Conservation (phyloP, 352 stramenopile genomes). For the Globisporangium viniferum region DNA sequence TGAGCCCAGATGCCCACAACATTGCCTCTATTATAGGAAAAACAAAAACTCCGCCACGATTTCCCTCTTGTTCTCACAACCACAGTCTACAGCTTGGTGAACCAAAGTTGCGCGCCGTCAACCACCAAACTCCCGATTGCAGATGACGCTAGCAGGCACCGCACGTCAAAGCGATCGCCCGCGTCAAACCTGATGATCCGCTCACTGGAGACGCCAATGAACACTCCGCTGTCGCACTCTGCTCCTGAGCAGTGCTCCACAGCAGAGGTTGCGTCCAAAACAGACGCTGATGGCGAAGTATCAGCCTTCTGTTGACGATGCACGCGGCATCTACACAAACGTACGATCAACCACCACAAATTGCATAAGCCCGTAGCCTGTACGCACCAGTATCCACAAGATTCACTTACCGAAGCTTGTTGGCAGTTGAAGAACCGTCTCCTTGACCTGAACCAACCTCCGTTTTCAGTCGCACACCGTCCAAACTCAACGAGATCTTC, state of each 20-base stretch:
- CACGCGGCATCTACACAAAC: conserved; percentile 31
- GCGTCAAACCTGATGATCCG: conserved; percentile 26
- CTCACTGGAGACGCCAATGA: conserved; percentile 39
- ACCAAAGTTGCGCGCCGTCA: conserved; percentile 40
- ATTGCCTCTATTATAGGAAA: conserved; percentile 5
- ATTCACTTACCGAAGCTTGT: conserved; percentile 13
- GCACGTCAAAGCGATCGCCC: conserved; percentile 37
- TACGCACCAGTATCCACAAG: neutral
- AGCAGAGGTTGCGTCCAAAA: conserved; percentile 31
- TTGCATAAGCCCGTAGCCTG: neutral
- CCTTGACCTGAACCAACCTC: neutral
- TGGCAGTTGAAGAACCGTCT: neutral
- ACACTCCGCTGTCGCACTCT: conserved; percentile 41
- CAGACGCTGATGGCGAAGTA: neutral
- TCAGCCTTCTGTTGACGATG: conserved; percentile 27
- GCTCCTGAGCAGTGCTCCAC: conserved; percentile 38
- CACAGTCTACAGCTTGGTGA: conserved; percentile 25
- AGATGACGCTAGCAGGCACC: conserved; percentile 28
- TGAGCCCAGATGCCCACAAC: neutral
- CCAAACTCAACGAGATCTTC: conserved; percentile 28
- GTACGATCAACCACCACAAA: neutral
- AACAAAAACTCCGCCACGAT: neutral
- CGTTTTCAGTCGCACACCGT: conserved; percentile 25
- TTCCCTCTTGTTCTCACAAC: neutral
- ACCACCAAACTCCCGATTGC: conserved; percentile 31